Evolutionary conservation across 1,139 yeast genomes (phyloP).

Genomic region (Zygoascus sp.): DNA sequence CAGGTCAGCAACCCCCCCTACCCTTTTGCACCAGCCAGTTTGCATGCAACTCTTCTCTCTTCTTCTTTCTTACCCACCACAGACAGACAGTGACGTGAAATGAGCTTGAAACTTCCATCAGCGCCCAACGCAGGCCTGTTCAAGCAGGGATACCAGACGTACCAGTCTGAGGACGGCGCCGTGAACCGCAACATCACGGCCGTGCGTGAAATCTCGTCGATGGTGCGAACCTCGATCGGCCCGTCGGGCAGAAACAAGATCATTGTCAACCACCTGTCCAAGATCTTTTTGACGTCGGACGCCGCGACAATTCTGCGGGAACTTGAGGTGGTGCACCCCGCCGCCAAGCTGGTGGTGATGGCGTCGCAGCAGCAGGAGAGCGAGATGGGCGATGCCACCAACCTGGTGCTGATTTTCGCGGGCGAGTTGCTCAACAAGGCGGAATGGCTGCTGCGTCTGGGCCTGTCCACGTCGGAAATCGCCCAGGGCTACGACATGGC

Average conservation of each 20-base stretch:
- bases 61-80: too few species aligned
- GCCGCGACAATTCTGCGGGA: slow-evolving; percentile 96
- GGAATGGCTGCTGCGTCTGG: slow-evolving; percentile 76
- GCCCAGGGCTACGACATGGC: slow-evolving; percentile 88
- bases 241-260: slow-evolving; percentile 97
- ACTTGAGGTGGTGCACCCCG: slow-evolving; percentile 93
- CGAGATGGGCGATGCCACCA: slow-evolving; percentile 80
- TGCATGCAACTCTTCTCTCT: too few species aligned
- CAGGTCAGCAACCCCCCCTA: neutral
- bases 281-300: slow-evolving; percentile 86
- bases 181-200: slow-evolving; percentile 89
- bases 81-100: too few species aligned
- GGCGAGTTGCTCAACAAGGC: slow-evolving; percentile 84
- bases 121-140: slow-evolving; percentile 93
- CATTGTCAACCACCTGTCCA: slow-evolving; percentile 79
- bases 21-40: slow-evolving; percentile 9
- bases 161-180: slow-evolving; percentile 90
- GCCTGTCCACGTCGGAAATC: slow-evolving; percentile 84
- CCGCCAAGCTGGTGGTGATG: slow-evolving; percentile 92
- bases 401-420: slow-evolving; percentile 72
- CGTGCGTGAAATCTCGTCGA: slow-evolving; percentile 84
- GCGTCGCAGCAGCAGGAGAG: slow-evolving; percentile 95
- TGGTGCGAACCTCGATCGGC: slow-evolving; percentile 92
- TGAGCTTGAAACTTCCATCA: slow-evolving; percentile 88
- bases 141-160: slow-evolving; percentile 93